Evolutionary conservation across 1,284 basidiomycete genomes (phyloP).

Genomic region (Uromyces viciae-fabae): DNA sequence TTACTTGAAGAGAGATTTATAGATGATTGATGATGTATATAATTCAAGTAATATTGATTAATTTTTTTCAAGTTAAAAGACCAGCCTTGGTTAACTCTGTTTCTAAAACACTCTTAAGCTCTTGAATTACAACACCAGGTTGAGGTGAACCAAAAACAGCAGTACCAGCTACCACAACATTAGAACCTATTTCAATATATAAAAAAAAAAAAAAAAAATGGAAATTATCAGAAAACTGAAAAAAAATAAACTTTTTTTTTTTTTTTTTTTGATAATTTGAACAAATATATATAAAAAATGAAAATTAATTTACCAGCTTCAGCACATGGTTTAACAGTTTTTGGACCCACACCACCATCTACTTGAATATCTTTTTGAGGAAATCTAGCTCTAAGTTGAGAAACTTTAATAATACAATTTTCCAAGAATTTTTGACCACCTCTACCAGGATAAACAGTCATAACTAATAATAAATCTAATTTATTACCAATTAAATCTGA

Average conservation of each 20-base stretch:
- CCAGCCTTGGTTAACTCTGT: slow-evolving; percentile 54
- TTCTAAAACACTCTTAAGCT: slow-evolving; percentile 69
- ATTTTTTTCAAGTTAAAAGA: neutral
- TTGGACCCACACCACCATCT: slow-evolving; percentile 91
- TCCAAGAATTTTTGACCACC: slow-evolving; percentile 97
- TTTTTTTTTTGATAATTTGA: neutral
- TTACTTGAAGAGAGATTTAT: too few species aligned
- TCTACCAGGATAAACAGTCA: slow-evolving; percentile 82
- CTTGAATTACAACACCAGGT: slow-evolving; percentile 72
- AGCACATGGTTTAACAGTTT: slow-evolving; percentile 83
- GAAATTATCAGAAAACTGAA: neutral
- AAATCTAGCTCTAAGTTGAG: slow-evolving; percentile 80
- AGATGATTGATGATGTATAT: neutral
- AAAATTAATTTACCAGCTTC: slow-evolving; percentile 65
- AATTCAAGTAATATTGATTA: neutral
- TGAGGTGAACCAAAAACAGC: slow-evolving; percentile 81
- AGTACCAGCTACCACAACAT: slow-evolving; percentile 96
- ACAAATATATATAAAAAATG: neutral
- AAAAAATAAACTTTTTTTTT: neutral
- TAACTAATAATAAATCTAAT: slow-evolving; percentile 91
- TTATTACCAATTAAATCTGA: slow-evolving; percentile 72
- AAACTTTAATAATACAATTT: slow-evolving; percentile 75
- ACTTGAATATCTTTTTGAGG: slow-evolving; percentile 88
- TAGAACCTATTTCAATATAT: slow-evolving; percentile 63
- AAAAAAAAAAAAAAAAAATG: neutral